Conservation (phyloP, 176 grass and related monocot genomes). For the Aechmea fasciata region DNA sequence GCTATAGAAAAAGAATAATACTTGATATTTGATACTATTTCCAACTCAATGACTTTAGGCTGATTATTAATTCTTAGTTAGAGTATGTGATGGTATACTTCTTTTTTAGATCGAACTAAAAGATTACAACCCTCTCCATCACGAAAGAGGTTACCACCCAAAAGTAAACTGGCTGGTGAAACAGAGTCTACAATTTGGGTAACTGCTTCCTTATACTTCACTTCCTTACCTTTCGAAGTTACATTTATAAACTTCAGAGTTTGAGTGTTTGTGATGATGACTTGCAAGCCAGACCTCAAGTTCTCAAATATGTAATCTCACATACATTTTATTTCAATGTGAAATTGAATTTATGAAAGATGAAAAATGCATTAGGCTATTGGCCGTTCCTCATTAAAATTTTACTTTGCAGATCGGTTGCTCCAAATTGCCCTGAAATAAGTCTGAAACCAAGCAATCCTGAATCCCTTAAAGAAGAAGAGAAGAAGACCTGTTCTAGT, state of each 20-base stretch:
- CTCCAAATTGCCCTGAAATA: constrained; percentile 11
- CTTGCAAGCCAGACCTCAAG: neutral
- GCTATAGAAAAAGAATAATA: neutral
- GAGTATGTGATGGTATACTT: neutral
- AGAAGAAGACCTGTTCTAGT: constrained; percentile 36
- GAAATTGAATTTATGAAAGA: neutral
- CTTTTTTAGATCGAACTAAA: constrained; percentile 53
- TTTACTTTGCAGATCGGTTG: constrained; percentile 44
- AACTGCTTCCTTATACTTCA: constrained; percentile 5
- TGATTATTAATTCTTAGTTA: neutral
- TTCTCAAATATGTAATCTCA: neutral
- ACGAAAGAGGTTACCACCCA: constrained; percentile 92
- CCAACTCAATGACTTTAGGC: neutral
- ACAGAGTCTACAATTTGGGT: constrained; percentile 83
- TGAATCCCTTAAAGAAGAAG: constrained; percentile 12
- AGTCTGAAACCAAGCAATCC: constrained; percentile 11
- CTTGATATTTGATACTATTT: neutral
- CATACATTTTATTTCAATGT: neutral
- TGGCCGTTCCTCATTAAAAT: neutral
- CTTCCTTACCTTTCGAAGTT: neutral
- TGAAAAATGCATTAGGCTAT: neutral
- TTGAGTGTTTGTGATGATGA: neutral
- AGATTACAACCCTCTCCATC: constrained; percentile 80
- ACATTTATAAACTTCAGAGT: neutral
- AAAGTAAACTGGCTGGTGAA: constrained; percentile 65